Evolutionary conservation across 176 grass and related monocot species (phyloP).

Genomic region (Puya raimondii): DNA sequence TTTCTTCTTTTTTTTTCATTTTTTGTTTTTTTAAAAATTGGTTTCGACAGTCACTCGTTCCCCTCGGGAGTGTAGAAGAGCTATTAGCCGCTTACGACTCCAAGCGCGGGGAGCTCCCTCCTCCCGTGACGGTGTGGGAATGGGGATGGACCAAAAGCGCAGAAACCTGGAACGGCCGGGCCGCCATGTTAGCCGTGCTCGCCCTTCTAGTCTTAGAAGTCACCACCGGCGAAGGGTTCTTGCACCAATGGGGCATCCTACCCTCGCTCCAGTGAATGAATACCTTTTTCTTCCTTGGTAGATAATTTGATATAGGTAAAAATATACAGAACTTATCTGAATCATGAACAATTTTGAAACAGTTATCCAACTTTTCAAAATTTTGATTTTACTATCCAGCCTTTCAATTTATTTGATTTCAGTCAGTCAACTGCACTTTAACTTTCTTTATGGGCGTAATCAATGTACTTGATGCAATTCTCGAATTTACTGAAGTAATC

Average conservation of each 20-base stretch:
- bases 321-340: neutral
- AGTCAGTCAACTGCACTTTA: too few species aligned
- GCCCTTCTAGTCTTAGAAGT: constrained; percentile 73
- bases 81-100: constrained; percentile 81
- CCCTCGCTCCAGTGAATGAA: constrained; percentile 24
- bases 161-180: constrained; percentile 93
- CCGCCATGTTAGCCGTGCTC: constrained; percentile 89
- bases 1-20: neutral
- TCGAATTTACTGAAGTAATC: too few species aligned
- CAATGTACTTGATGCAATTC: too few species aligned
- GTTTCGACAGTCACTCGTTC: constrained; percentile 72
- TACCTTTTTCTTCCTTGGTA: neutral
- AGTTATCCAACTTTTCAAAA: too few species aligned
- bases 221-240: constrained; percentile 82
- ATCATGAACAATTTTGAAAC: neutral
- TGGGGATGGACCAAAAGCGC: constrained; percentile 98
- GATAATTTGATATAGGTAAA: neutral
- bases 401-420: too few species aligned
- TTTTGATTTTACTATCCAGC: too few species aligned
- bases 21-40: neutral
- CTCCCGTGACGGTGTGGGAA: constrained; percentile 83
- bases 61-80: constrained; percentile 92
- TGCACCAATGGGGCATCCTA: constrained; percentile 94
- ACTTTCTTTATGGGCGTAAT: too few species aligned
- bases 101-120: constrained; percentile 68